Evolutionary conservation across 768 basidiomycete species (phyloP).

Genomic region (Amyloporia xantha): DNA sequence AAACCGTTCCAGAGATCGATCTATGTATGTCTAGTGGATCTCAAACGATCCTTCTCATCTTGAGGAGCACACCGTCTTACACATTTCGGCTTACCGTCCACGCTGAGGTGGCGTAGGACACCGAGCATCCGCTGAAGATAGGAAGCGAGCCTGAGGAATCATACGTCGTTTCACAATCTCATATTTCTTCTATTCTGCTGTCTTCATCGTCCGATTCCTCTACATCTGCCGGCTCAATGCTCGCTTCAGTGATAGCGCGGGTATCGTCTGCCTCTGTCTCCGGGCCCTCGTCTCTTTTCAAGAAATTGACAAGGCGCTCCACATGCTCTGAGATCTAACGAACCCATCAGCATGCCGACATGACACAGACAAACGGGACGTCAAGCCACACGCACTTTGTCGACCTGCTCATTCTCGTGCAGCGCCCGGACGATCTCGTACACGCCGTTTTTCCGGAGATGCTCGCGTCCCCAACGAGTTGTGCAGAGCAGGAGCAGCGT

Average conservation of each 20-base stretch:
- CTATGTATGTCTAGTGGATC: no score
- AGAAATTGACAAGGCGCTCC: conserved; percentile 79
- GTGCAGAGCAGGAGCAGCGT: conserved; percentile 84
- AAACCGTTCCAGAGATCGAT: no score
- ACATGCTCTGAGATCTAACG: conserved; percentile 78
- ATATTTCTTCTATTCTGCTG: conserved; percentile 71
- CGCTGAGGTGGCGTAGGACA: no score
- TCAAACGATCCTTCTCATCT: no score
- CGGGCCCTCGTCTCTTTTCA: conserved; percentile 70
- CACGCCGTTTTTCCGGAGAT: conserved; percentile 70
- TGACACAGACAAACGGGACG: no score
- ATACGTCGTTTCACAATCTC: no score
- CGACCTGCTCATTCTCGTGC: conserved; percentile 74
- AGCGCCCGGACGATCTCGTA: conserved; percentile 78
- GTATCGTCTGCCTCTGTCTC: conserved; percentile 36
- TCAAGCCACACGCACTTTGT: conserved; percentile 52
- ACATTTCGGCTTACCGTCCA: no score
- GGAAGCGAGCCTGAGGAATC: no score
- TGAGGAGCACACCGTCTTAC: no score
- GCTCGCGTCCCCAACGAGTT: conserved; percentile 82
- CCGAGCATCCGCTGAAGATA: no score
- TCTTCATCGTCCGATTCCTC: conserved; percentile 54
- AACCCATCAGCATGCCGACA: neutral
- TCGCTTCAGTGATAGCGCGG: conserved; percentile 17
- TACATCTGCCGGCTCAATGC: conserved; percentile 19